Evolutionary conservation across 192 early-diverging fungal genomes (phyloP).

Genomic region (Phycomyces blakesleeanus): DNA sequence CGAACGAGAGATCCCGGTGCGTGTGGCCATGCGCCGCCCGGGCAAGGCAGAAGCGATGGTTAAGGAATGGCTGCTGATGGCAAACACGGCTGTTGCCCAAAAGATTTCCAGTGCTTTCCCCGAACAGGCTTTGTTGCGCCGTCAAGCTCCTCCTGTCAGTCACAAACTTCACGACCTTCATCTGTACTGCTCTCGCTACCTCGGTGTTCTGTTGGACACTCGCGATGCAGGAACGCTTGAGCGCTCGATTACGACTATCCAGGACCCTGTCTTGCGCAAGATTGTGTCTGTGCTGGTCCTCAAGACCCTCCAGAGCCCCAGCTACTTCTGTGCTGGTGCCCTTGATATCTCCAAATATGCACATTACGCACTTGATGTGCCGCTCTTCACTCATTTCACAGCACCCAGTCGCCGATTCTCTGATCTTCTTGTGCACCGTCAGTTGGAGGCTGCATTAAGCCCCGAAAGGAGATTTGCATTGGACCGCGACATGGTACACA

Average conservation of each 20-base stretch:
- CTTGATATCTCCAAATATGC: slow-evolving; percentile 66
- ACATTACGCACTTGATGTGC: slow-evolving; percentile 88
- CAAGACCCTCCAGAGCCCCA: slow-evolving; percentile 94
- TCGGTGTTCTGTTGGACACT: slow-evolving; percentile 73
- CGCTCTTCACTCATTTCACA: slow-evolving; percentile 97
- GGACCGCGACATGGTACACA: slow-evolving; percentile 50
- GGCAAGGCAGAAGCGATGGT: slow-evolving; percentile 44
- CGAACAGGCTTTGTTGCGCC: slow-evolving; percentile 87
- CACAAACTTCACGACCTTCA: slow-evolving; percentile 35
- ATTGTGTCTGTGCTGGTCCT: slow-evolving; percentile 78
- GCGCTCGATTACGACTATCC: slow-evolving; percentile 52
- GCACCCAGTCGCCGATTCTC: slow-evolving; percentile 96
- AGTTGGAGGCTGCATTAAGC: slow-evolving; percentile 60
- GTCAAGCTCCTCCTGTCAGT: slow-evolving; percentile 66
- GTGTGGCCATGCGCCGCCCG: slow-evolving; percentile 2
- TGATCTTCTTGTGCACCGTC: slow-evolving; percentile 91
- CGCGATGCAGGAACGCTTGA: slow-evolving; percentile 52
- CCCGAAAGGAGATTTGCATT: slow-evolving; percentile 45
- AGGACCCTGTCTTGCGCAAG: slow-evolving; percentile 60
- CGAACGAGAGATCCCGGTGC: neutral
- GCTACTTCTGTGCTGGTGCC: slow-evolving; percentile 94
- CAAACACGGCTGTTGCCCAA: slow-evolving; percentile 91
- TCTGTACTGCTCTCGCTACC: slow-evolving; percentile 61
- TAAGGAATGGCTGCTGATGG: slow-evolving; percentile 95
- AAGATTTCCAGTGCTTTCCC: slow-evolving; percentile 88